Conservation (phyloP, 2,329 filamentous ascomycete species). For the Phyllosticta capitalensis region DNA sequence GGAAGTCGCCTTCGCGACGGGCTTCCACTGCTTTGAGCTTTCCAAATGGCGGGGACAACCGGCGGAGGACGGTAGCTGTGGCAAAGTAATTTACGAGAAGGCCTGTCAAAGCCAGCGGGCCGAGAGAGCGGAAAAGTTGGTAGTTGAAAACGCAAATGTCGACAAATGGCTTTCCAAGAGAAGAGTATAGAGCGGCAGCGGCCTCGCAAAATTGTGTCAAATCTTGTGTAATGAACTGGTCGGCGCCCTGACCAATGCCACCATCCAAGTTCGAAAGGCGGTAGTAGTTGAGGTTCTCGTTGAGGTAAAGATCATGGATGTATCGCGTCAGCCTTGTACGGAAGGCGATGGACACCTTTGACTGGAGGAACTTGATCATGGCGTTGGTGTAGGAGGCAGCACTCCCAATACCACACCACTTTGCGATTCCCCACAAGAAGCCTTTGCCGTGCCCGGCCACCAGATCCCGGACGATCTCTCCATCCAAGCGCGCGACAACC, state of each 20-base stretch:
- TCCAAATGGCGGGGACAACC: constrained; percentile 87
- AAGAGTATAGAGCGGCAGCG: constrained; percentile 88
- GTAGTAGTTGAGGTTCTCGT: constrained; percentile 92
- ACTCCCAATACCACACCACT: constrained; percentile 91
- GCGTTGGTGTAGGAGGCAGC: constrained; percentile 96
- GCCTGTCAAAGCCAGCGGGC: constrained; percentile 75
- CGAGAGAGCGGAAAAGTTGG: constrained; percentile 84
- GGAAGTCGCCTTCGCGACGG: constrained; percentile 88
- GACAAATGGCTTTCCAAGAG: constrained; percentile 94
- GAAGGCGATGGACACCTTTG: constrained; percentile 97
- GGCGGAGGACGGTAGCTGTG: constrained; percentile 80
- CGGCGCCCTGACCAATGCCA: constrained; percentile 80
- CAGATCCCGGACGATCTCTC: constrained; percentile 89
- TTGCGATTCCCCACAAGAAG: constrained; percentile 80
- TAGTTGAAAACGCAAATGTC: constrained; percentile 97
- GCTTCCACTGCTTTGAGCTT: constrained; percentile 96
- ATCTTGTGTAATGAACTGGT: constrained; percentile 97
- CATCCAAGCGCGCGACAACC: constrained; percentile 84
- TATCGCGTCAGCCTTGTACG: constrained; percentile 89
- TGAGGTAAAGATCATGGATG: constrained; percentile 93
- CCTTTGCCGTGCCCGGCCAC: constrained; percentile 87
- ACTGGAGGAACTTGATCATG: constrained; percentile 97
- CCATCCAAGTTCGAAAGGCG: constrained; percentile 89
- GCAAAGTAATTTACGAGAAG: constrained; percentile 88
- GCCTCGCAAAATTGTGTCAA: constrained; percentile 90